Evolutionary conservation across 2,329 filamentous ascomycete species (phyloP).

Genomic region (Penicillium sp.): DNA sequence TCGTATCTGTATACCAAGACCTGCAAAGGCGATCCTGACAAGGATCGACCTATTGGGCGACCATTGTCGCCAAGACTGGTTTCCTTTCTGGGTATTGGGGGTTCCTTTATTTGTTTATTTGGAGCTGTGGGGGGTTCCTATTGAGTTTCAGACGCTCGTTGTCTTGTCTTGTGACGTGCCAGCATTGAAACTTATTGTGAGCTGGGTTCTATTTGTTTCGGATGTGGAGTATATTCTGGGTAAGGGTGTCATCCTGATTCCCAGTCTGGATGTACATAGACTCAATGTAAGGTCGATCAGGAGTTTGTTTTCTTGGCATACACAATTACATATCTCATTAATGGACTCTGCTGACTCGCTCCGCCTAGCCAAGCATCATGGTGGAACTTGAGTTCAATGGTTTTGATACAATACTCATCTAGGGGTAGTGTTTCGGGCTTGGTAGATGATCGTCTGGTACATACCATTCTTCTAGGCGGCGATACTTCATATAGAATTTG

Average conservation of each 20-base stretch:
- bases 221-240: no score
- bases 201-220: background rate
- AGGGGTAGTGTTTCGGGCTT: background rate
- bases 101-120: background rate
- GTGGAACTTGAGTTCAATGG: background rate
- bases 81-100: background rate
- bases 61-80: constrained; percentile 11
- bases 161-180: background rate
- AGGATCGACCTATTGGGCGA: constrained; percentile 2
- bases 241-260: background rate
- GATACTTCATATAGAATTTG: background rate
- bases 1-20: background rate
- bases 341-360: background rate
- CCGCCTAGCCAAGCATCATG: background rate
- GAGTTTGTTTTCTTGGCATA: background rate
- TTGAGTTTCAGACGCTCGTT: background rate
- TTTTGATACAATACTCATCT: background rate
- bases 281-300: background rate
- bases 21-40: constrained; percentile 16
- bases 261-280: background rate
- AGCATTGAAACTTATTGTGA: background rate
- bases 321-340: background rate
- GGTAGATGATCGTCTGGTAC: background rate
- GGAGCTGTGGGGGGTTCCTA: background rate
- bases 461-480: background rate